Evolutionary conservation across 345 rosid genomes (phyloP).

Genomic region (Sonneratia caseolaris): DNA sequence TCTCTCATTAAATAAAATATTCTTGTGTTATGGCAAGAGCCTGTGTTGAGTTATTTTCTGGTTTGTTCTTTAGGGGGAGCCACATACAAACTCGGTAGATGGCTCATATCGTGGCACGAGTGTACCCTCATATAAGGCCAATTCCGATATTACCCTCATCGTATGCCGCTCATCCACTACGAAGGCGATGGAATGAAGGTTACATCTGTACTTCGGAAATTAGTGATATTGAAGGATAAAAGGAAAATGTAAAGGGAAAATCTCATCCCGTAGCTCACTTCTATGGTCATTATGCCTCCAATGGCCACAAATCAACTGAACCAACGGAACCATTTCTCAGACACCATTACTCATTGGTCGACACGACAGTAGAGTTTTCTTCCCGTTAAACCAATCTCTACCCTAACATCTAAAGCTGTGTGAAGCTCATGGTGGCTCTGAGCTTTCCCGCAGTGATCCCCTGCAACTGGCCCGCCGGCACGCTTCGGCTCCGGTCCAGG

Average conservation of each 20-base stretch:
- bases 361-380: neutral
- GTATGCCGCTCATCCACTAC: neutral
- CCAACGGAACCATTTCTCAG: neutral
- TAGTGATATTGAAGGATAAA: neutral
- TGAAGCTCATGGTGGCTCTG: slow-evolving; percentile 51
- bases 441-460: slow-evolving; percentile 35
- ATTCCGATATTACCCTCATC: neutral
- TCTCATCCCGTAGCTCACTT: neutral
- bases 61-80: neutral
- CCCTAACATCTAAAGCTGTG: neutral
- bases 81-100: neutral
- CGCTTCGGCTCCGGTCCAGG: slow-evolving; percentile 8
- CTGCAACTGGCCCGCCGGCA: slow-evolving; percentile 10
- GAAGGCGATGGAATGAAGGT: neutral
- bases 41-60: neutral
- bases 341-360: neutral
- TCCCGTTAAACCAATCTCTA: no score
- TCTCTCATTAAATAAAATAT: no score
- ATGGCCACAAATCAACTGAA: neutral
- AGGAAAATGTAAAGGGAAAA: neutral
- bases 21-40: no score
- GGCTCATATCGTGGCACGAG: neutral
- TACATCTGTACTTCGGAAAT: neutral
- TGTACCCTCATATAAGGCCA: neutral
- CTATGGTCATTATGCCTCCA: neutral